These are phyloP conservation scores for Nigrospora oryzae DNA, from an alignment of 2,329 filamentous ascomycete species.

Conservation along the genomic window DNA sequence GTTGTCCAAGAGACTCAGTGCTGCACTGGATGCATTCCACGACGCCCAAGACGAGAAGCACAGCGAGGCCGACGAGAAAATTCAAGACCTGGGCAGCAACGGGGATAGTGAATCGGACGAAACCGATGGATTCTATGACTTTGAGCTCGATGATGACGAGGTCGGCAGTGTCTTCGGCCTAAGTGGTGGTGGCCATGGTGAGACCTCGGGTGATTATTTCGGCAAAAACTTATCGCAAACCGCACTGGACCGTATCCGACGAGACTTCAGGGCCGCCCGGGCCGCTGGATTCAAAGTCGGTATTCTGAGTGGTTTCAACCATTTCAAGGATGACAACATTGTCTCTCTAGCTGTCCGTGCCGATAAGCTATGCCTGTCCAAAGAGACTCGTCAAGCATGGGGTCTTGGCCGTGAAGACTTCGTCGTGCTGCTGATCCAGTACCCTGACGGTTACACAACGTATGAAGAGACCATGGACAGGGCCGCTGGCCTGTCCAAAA, in stretches of 20 bases:
- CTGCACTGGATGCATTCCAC: constrained; percentile 7
- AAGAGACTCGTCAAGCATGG: constrained; percentile 73
- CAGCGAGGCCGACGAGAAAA: constrained; percentile 9
- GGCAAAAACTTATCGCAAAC: background rate
- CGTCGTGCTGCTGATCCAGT: constrained; percentile 63
- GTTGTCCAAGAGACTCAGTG: constrained; percentile 19
- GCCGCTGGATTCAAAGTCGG: constrained; percentile 64
- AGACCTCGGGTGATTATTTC: background rate
- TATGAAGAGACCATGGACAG: constrained; percentile 43
- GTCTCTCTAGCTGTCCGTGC: constrained; percentile 64
- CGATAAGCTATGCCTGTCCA: constrained; percentile 61
- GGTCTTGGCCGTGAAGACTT: constrained; percentile 58
- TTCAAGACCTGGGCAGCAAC: constrained; percentile 8
- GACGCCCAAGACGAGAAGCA: constrained; percentile 23
- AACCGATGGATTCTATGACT: constrained; percentile 18
- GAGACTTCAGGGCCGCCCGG: constrained; percentile 54
- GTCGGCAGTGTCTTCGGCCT: constrained; percentile 23
- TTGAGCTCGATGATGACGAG: constrained; percentile 24
- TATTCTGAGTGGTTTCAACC: constrained; percentile 40
- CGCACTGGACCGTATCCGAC: constrained; percentile 32
- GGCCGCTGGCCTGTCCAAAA: constrained; percentile 22
- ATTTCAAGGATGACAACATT: constrained; percentile 30
- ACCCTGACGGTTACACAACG: constrained; percentile 50
- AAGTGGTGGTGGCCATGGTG: constrained; percentile 11
- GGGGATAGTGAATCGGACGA: constrained; percentile 13